Base-by-base conservation (phyloP, 2,329 filamentous ascomycete species). In the Amesomyces nigricolor region DNA sequence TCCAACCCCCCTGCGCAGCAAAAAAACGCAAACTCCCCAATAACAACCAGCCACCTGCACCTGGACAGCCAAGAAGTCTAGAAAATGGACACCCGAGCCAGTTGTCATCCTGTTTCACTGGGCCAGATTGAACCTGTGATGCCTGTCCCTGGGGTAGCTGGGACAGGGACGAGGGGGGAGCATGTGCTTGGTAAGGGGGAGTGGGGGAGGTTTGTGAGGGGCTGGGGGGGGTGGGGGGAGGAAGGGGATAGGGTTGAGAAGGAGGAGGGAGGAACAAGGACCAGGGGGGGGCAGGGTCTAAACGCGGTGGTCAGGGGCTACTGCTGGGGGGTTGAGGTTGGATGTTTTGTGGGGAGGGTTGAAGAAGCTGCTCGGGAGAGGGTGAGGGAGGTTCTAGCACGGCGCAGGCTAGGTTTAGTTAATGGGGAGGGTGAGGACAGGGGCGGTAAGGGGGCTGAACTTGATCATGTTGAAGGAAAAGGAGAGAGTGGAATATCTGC, bases 1-100 rank as follows among this genome's bases (percentile, higher is more conserved):
- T 63, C 5, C 61, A 64, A n/a, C 62, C 60, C 1, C 4, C 53
- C 5, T 54, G 61, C 35, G 48, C 54, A 16, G 58, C 60, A 4
- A 64, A 63, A 3, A 64, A 63, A 43, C 61, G 48, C 10, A 62
- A 58, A 35, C 47, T 47, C 5, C 9, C 39, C 16, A 49, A 7
- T 19, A 7, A n/a, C 22, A 13, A 29, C 19, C n/a, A 17, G 22
- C 37, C 17, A 37, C 47, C n/a, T 45, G 44, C 13, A 13, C 26
- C 11, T 37, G 4, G 6, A 26, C 22, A 26, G 22, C 22, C 22
- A 26, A 26, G 5, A 26, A 5, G 4, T 26, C 4, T 2, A n/a
- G 50, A 47, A 10, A 11, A 35, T 7, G 17, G 39, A 14, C 35
- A 26, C 32, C 19, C 19, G 3, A 5, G 7, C 14, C 17, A 6